Base-by-base conservation (phyloP, 768 basidiomycete species). In the Candolleomyces eurysporus region DNA sequence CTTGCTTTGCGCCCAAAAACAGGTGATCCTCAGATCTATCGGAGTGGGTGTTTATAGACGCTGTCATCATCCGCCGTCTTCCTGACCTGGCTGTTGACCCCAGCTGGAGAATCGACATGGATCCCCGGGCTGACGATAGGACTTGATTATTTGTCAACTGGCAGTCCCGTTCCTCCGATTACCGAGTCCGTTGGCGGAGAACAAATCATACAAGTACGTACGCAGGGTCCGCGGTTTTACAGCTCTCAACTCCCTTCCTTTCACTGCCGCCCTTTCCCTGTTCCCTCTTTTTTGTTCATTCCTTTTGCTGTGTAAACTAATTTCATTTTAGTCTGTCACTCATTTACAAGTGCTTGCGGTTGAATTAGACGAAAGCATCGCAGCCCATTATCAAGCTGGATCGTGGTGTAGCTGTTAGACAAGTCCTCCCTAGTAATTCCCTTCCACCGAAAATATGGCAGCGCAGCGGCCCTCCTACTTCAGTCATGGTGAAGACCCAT, bases 381-480 rank as follows among this genome's bases (percentile, higher is more conserved):
- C 32, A 13, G 52, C 19, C 16, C 32, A 21, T 31, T 54, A 31
- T 31, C 32, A 22, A n/a, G n/a, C 52, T 39, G 32, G 32, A 54
- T 54, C 52, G 14, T 39, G 13, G 14, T 11, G 5, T 39, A 5
- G 10, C 32, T 39, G 32, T 11, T 50, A 39, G 30, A 40, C 61
- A 65, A 60, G 59, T 55, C 57, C 26, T n/a, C 11, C 19, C 21
- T 36, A 5, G 14, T 36, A 14, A 19, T 22, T 31, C 22, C 8
- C 22, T 19, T 40, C 49, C 48, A 6, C 49, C 48, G 36, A 40
- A 19, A 22, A 16, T 21, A 21, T 52, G 22, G 48, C 32, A 36
- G 19, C 75, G 74, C 72, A 71, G 53, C 69, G 70, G 63, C 69
- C 72, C 32, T 76, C 77, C 4, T 71, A 72, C 42, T 61, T 78